Conservation (phyloP, 192 early-diverging fungal species). For the Borealophlyctis nickersoniae region DNA sequence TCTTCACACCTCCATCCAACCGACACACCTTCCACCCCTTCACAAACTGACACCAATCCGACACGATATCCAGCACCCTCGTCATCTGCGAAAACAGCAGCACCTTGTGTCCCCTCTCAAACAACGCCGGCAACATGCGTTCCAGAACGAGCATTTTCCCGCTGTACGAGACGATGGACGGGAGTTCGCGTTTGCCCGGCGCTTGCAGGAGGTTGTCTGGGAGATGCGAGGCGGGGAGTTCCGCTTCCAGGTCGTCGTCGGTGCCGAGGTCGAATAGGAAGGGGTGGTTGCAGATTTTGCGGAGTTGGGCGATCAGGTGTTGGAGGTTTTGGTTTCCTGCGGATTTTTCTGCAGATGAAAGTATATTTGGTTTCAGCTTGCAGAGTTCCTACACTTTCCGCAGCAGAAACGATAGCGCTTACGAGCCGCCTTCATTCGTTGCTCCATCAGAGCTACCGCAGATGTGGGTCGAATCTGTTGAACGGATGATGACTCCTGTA, state of each 20-base stretch:
- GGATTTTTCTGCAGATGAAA: slow-evolving; percentile 15
- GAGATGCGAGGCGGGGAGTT: not conserved
- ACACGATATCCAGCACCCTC: slow-evolving; percentile 84
- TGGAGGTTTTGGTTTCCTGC: slow-evolving; percentile 42
- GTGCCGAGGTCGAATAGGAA: slow-evolving; percentile 83
- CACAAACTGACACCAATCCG: slow-evolving; percentile 34
- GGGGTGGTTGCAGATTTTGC: slow-evolving; percentile 96
- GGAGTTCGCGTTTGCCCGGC: slow-evolving; percentile 26
- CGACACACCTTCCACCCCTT: slow-evolving; percentile 38
- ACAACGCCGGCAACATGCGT: slow-evolving; percentile 73
- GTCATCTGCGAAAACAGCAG: slow-evolving; percentile 94
- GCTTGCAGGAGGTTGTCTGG: not conserved
- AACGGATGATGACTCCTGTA: not conserved
- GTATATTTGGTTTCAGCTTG: too few species aligned
- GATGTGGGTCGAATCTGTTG: too few species aligned
- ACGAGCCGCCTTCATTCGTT: not conserved
- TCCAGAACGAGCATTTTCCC: slow-evolving; percentile 90
- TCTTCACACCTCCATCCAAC: slow-evolving; percentile 45
- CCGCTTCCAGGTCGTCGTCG: slow-evolving; percentile 24
- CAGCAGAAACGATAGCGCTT: too few species aligned
- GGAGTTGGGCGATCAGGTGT: slow-evolving; percentile 74
- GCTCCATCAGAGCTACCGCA: not conserved
- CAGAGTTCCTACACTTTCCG: too few species aligned
- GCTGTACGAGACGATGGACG: slow-evolving; percentile 59
- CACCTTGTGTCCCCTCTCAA: slow-evolving; percentile 83